Evolutionary conservation across 2,329 filamentous ascomycete species (phyloP), one percentile per base, ranked within the genome.

Genomic region (Colletotrichum trifolii): DNA sequence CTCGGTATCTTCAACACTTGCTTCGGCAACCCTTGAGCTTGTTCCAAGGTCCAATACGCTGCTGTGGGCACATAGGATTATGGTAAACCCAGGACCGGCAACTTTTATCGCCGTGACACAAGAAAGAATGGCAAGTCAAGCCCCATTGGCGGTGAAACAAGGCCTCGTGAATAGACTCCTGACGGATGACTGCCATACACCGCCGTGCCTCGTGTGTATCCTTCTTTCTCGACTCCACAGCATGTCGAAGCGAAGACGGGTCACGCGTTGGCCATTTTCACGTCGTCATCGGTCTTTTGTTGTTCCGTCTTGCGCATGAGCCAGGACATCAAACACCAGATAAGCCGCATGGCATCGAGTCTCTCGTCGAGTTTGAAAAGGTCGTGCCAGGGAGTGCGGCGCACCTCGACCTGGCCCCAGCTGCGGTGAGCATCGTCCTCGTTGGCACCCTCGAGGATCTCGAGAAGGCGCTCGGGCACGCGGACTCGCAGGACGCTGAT

Each of bases 351-450:
- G 3, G 86, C 87, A 68, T 82, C 81, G 34, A 89, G 71, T 49
- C 88, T 75, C 59, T 90, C 83, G 25, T 84, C 78, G 0, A 74
- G 71, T 52, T 82, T 68, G 70, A 89, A 90, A 10, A 90, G 74
- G 70, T 90, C 88, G 70, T 80, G 89, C 88, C 88, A 90, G 43
- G 73, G 78, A 67, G 85, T 89, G 66, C 87, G 81, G 81, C 84
- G 85, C 40, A 88, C 79, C 69, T 83, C 79, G 2, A 89, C 74
- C 68, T 77, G 79, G 9, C 80, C 84, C 83, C 85, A 87, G 73
- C 80, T 82, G 64, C 76, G 73, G 54, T 59, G 73, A 13, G 68
- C 71, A 54, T 76, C 77, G 8, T 73, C 73, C 39, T 78, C 76
- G 4, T 69, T 70, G 4, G 76, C 75, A 1, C 87, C 87, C 8